Evolutionary conservation across 192 early-diverging fungal species (phyloP).

Genomic region (Radiomyces spectabilis): DNA sequence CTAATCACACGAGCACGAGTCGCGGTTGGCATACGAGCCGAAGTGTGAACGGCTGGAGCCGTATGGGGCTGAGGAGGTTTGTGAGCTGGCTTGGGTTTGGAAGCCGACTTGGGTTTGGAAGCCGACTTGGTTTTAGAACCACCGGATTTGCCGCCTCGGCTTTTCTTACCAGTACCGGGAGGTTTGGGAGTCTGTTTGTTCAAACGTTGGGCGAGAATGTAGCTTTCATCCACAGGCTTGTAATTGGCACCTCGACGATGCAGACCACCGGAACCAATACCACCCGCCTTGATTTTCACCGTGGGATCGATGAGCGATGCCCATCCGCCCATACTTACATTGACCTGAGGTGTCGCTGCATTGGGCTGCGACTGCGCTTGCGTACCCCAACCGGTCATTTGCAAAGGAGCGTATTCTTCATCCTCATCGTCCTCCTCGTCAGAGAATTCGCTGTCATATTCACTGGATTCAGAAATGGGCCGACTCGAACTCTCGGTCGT

Average conservation of each 20-base stretch:
- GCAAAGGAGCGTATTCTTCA: not conserved
- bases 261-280: constrained; percentile 12
- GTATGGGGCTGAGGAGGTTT: too few relatives aligned
- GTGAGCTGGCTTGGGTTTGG: too few relatives aligned
- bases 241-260: constrained; percentile 14
- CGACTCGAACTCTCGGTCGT: too few relatives aligned
- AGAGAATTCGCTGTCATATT: too few relatives aligned
- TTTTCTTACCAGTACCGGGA: too few relatives aligned
- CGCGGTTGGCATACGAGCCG: too few relatives aligned
- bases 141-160: too few relatives aligned
- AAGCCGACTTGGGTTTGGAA: too few relatives aligned
- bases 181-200: not conserved
- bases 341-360: not conserved
- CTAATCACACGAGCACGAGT: too few relatives aligned
- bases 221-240: constrained; percentile 5
- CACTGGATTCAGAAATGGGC: too few relatives aligned
- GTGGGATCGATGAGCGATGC: constrained; percentile 1
- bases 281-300: constrained; percentile 10
- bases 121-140: too few relatives aligned
- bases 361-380: not conserved
- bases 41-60: too few relatives aligned
- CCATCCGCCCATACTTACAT: not conserved
- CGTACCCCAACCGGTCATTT: not conserved
- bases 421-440: not conserved
- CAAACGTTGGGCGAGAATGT: not conserved